Conservation (phyloP, 345 rosid species). For the thale cress (Arabidopsis thaliana) region TAIR10.1 NC_003074.8:7227001-7227500, state of each 20-base stretch:
- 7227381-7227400: neutral
- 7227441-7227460: constrained; percentile 20
- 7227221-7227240: neutral
- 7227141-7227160: constrained; percentile 7
- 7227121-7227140: neutral
- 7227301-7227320: constrained; percentile 1
- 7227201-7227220: neutral
- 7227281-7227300: constrained; percentile 20
- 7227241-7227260: neutral
- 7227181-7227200: constrained; percentile 6
- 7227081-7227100: neutral
- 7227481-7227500: constrained; percentile 7
- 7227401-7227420: constrained; percentile 3
- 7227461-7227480: neutral
- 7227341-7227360: constrained; percentile 11
- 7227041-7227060: neutral
- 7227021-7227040: neutral
- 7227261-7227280: constrained; percentile 5
- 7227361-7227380: constrained; percentile 22
- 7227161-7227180: neutral
- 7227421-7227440: neutral
- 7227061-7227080: neutral
- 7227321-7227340: constrained; percentile 22
- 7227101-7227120: neutral
- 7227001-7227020: neutral